These are phyloP conservation scores for Tulasnella sp. DNA, from an alignment of 768 basidiomycete genomes.

Conservation along the genomic window DNA sequence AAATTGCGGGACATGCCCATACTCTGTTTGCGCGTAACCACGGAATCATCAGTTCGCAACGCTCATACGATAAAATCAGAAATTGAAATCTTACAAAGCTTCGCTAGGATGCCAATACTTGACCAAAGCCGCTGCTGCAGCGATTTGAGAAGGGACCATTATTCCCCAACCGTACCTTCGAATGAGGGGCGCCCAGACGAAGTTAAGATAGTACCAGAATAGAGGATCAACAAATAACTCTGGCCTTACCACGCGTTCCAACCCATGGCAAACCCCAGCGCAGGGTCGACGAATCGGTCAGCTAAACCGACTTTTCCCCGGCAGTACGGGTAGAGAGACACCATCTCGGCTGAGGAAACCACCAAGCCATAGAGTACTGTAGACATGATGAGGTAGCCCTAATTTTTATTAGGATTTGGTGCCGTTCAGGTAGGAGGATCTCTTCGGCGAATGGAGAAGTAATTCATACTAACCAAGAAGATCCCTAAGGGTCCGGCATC, in stretches of 20 bases:
- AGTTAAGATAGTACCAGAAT: not conserved
- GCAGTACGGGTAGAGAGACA: conserved; percentile 22
- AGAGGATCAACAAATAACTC: not conserved
- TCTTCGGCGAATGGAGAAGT: not conserved
- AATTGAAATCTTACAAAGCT: not conserved
- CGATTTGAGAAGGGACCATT: conserved; percentile 30
- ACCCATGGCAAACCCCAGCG: conserved; percentile 30
- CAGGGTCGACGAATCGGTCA: conserved; percentile 30
- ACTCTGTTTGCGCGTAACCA: not conserved
- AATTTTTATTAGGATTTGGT: not conserved
- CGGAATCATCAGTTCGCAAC: not conserved
- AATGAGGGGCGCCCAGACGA: not conserved
- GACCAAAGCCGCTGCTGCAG: conserved; percentile 22
- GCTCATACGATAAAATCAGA: too few relatives aligned
- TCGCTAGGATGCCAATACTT: conserved; percentile 30
- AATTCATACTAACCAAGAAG: conserved; percentile 10
- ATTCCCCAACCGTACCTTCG: conserved; percentile 29
- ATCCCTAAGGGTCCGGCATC: conserved; percentile 23
- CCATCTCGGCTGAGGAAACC: conserved; percentile 26
- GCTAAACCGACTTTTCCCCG: conserved; percentile 28
- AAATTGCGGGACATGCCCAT: not conserved
- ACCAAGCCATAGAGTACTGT: conserved; percentile 19
- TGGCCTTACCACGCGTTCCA: conserved; percentile 32
- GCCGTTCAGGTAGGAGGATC: not conserved
- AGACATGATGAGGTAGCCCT: conserved; percentile 17